Evolutionary conservation across 768 basidiomycete species (phyloP).

Genomic region (Clitopilus hobsonii): DNA sequence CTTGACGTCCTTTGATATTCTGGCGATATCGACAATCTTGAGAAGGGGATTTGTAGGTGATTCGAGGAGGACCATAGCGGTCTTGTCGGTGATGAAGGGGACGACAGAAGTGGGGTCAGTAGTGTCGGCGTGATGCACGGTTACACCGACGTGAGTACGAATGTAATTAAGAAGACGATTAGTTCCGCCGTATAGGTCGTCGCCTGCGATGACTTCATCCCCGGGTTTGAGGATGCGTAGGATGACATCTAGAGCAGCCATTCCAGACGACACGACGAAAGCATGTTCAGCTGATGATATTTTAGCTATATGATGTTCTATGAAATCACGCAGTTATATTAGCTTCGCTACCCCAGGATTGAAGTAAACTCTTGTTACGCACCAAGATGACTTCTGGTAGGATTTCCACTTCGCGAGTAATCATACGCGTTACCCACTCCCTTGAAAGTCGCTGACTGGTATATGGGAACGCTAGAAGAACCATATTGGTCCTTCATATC

Average conservation of each 20-base stretch:
- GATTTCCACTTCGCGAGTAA: constrained; percentile 94
- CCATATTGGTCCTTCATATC: constrained; percentile 94
- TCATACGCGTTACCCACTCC: constrained; percentile 87
- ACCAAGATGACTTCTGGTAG: constrained; percentile 94
- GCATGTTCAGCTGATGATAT: constrained; percentile 91
- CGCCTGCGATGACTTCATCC: constrained; percentile 93
- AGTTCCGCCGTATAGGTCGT: constrained; percentile 97
- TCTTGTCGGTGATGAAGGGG: constrained; percentile 66
- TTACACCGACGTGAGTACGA: constrained; percentile 80
- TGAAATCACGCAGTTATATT: constrained; percentile 2
- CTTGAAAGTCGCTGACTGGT: constrained; percentile 98
- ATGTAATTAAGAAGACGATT: constrained; percentile 92
- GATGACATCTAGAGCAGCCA: constrained; percentile 97
- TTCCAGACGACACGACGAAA: constrained; percentile 92
- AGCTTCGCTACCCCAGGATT: neutral
- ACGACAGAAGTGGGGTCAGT: constrained; percentile 65
- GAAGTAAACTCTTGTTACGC: constrained; percentile 12
- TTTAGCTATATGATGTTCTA: constrained; percentile 97
- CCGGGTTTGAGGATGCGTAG: constrained; percentile 91
- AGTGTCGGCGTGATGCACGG: constrained; percentile 91
- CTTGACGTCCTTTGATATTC: constrained; percentile 81
- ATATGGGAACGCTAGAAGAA: constrained; percentile 92
- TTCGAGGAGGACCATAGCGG: constrained; percentile 94
- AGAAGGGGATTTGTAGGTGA: constrained; percentile 96
- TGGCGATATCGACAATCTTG: constrained; percentile 87